Conservation (phyloP, 768 basidiomycete species). For the Hydnum rufescens region DNA sequence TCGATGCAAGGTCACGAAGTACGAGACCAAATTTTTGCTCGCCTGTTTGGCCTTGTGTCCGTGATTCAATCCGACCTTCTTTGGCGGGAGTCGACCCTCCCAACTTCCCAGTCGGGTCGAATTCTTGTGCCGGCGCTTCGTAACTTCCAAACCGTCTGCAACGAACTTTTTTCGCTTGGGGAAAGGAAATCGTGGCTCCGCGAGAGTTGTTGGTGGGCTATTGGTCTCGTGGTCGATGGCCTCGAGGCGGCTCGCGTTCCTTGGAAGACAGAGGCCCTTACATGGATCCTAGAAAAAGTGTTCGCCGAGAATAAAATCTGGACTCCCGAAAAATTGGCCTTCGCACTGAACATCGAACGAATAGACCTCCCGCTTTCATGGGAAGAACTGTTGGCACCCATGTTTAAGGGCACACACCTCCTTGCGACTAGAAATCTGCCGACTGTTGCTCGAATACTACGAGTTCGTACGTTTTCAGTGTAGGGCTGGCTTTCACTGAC, state of each 20-base stretch:
- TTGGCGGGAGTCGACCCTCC: slow-evolving; percentile 36
- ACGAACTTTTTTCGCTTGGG: slow-evolving; percentile 44
- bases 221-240: slow-evolving; percentile 42
- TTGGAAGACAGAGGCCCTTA: slow-evolving; percentile 53
- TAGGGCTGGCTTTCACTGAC: slow-evolving; percentile 18
- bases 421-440: slow-evolving; percentile 54
- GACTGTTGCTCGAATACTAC: slow-evolving; percentile 54
- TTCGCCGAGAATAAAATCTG: slow-evolving; percentile 38
- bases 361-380: slow-evolving; percentile 30
- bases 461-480: slow-evolving; percentile 28
- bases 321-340: slow-evolving; percentile 78
- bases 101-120: slow-evolving; percentile 21
- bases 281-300: slow-evolving; percentile 28
- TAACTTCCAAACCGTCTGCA: slow-evolving; percentile 38
- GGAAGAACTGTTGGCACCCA: slow-evolving; percentile 40
- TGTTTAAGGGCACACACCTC: slow-evolving; percentile 57
- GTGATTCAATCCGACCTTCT: slow-evolving; percentile 73
- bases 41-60: slow-evolving; percentile 74
- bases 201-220: slow-evolving; percentile 79
- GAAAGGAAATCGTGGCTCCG: slow-evolving; percentile 77
- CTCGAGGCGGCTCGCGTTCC: slow-evolving; percentile 35
- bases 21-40: slow-evolving; percentile 79
- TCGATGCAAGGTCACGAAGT: slow-evolving; percentile 83
- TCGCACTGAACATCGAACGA: slow-evolving; percentile 51
- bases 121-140: slow-evolving; percentile 35